Conservation (phyloP, 1,284 basidiomycete genomes). For the Fomitopsis pinicola region DNA sequence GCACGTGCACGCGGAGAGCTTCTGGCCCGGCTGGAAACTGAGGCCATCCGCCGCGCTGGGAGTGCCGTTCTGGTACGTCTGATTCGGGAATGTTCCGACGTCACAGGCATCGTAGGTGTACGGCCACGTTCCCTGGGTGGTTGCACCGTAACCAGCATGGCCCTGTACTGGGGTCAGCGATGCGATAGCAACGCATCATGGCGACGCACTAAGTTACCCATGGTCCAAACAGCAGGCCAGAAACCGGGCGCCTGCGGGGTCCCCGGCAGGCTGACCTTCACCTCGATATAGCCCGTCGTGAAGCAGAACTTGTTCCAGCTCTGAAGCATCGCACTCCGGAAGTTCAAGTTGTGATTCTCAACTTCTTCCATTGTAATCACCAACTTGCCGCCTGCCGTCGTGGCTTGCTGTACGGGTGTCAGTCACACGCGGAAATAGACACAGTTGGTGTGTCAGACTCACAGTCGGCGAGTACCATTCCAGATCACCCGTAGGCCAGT, state of each 20-base stretch:
- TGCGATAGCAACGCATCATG: slow-evolving; percentile 29
- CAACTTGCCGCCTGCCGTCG: slow-evolving; percentile 68
- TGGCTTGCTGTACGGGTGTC: slow-evolving; percentile 42
- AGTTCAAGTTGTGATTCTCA: slow-evolving; percentile 69
- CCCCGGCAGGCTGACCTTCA: slow-evolving; percentile 80
- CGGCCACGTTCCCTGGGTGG: slow-evolving; percentile 65
- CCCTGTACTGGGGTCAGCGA: slow-evolving; percentile 36
- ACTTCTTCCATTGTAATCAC: slow-evolving; percentile 70
- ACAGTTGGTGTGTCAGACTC: slow-evolving; percentile 15
- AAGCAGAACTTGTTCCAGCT: slow-evolving; percentile 95
- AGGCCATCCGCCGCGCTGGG: slow-evolving; percentile 43
- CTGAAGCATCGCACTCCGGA: slow-evolving; percentile 75
- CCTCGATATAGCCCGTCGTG: slow-evolving; percentile 88
- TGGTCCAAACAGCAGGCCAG: slow-evolving; percentile 54
- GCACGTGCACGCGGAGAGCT: slow-evolving; percentile 52
- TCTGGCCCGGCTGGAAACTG: slow-evolving; percentile 54
- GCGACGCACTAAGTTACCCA: slow-evolving; percentile 43
- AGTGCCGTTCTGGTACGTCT: slow-evolving; percentile 52
- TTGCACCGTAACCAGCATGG: slow-evolving; percentile 56
- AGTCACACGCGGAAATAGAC: neutral
- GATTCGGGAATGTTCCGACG: slow-evolving; percentile 81
- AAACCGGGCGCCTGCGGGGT: slow-evolving; percentile 61
- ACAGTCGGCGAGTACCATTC: slow-evolving; percentile 83
- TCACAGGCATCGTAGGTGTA: slow-evolving; percentile 84
- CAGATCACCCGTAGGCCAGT: slow-evolving; percentile 80